Percentiles rank a stretch among this genome's conserved stretches.
Conservation (phyloP, 495 filamentous ascomycete species). For the Rhizodiscina lignyota region DNA sequence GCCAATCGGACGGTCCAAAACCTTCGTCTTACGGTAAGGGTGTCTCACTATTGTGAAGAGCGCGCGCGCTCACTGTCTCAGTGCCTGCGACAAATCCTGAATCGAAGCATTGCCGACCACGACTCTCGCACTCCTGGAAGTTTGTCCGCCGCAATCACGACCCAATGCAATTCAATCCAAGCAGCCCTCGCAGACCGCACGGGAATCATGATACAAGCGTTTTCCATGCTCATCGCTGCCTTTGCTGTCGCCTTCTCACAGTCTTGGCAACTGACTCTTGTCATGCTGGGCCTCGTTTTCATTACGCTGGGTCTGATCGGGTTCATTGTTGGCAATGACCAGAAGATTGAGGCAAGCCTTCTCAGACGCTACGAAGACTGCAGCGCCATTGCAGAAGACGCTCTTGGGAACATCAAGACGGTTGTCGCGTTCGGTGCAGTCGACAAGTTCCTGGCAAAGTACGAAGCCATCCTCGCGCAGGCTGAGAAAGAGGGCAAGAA, state of each 20-base stretch:
- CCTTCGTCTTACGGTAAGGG: too few relatives aligned
- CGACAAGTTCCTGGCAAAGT: conserved; percentile 48
- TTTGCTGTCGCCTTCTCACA: conserved; percentile 55
- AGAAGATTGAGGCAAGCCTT: conserved; percentile 49
- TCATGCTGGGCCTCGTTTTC: conserved; percentile 57
- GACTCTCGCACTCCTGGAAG: too few relatives aligned
- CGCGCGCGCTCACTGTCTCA: too few relatives aligned
- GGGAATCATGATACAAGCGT: too few relatives aligned
- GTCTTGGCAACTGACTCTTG: conserved; percentile 72
- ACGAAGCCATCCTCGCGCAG: conserved; percentile 35
- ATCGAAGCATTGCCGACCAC: too few relatives aligned
- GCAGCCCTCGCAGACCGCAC: too few relatives aligned
- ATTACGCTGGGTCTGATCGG: conserved; percentile 42
- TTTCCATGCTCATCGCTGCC: conserved; percentile 41
- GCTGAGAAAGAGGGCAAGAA: too few relatives aligned
- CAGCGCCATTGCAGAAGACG: conserved; percentile 52
- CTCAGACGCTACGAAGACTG: conserved; percentile 49
- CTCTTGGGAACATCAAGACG: conserved; percentile 59
- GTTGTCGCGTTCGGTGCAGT: conserved; percentile 80
- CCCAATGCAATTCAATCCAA: too few relatives aligned
- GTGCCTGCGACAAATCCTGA: too few relatives aligned
- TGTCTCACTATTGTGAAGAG: too few relatives aligned
- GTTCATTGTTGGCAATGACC: conserved; percentile 40
- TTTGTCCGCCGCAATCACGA: too few relatives aligned
- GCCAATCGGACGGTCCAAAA: too few relatives aligned